A percentile compares a stretch with the other conserved stretches of the same genome.
Evolutionary conservation across 345 rosid species (phyloP).

Genomic region (Psidium guajava): DNA sequence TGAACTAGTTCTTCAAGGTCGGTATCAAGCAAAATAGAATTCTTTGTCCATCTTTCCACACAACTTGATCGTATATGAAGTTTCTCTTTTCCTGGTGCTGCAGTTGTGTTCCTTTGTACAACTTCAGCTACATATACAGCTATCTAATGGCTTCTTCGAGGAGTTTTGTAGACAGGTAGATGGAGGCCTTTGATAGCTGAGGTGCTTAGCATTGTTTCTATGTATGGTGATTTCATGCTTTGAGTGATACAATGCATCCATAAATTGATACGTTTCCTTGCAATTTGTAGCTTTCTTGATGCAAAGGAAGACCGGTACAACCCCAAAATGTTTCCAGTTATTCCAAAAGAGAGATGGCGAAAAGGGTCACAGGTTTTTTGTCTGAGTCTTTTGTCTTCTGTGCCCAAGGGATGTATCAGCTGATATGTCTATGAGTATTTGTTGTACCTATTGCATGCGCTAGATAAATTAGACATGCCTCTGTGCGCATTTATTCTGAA

Average conservation of each 20-base stretch:
- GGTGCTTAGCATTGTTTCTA: constrained; percentile 19
- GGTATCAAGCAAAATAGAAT: background rate
- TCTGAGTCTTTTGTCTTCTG: background rate
- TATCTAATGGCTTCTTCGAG: constrained; percentile 69
- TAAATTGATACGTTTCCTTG: background rate
- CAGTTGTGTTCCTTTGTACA: constrained; percentile 90
- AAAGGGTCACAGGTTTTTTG: constrained; percentile 86
- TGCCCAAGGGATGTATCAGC: background rate
- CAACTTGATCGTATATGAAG: background rate
- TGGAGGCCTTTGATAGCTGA: constrained; percentile 27
- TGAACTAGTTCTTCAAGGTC: background rate
- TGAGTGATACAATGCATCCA: background rate
- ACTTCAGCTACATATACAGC: constrained; percentile 68
- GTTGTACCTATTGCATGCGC: background rate
- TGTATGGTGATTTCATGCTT: background rate
- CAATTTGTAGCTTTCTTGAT: constrained; percentile 52
- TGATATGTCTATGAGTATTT: background rate
- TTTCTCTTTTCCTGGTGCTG: constrained; percentile 11
- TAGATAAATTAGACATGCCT: background rate
- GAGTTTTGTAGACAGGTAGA: constrained; percentile 95
- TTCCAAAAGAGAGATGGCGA: constrained; percentile 60
- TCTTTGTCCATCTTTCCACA: background rate
- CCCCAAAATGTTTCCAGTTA: constrained; percentile 57
- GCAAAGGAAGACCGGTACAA: constrained; percentile 60
- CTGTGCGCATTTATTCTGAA: background rate